These are phyloP conservation scores for Prunus mira DNA, from an alignment of 306 rosid genomes.

Conservation along the genomic window DNA sequence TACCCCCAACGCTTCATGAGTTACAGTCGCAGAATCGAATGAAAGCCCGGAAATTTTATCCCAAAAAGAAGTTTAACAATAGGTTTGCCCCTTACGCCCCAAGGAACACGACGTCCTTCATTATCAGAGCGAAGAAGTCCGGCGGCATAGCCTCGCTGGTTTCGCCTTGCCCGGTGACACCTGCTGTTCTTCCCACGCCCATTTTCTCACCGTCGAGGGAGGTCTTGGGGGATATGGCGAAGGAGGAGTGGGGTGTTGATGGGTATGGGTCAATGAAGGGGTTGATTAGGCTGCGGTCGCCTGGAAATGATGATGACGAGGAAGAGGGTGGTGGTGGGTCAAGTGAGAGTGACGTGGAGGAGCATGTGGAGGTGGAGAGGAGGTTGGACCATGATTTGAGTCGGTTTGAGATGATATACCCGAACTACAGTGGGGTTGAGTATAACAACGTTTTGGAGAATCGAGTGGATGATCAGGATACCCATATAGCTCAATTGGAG, in stretches of 20 bases:
- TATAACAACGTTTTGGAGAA: conserved; percentile 74
- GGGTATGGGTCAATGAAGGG: conserved; percentile 89
- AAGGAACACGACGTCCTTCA: conserved; percentile 68
- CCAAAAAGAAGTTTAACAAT: conserved; percentile 50
- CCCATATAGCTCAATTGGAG: conserved; percentile 86
- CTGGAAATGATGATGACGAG: conserved; percentile 34
- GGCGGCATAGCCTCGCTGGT: conserved; percentile 79
- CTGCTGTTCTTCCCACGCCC: conserved; percentile 84
- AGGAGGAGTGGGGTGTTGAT: conserved; percentile 83
- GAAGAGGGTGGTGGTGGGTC: conserved; percentile 57
- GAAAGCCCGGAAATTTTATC: conserved; percentile 54
- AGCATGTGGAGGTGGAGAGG: conserved; percentile 89
- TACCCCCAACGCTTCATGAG: conserved; percentile 74
- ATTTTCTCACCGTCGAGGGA: conserved; percentile 59
- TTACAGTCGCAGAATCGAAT: conserved; percentile 77
- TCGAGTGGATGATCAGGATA: conserved; percentile 93
- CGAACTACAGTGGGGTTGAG: conserved; percentile 67
- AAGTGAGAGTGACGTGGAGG: conserved; percentile 85
- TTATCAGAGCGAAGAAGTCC: conserved; percentile 61
- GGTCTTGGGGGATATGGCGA: conserved; percentile 60
- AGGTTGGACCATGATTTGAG: conserved; percentile 94
- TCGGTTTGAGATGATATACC: conserved; percentile 85
- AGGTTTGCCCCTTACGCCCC: conserved; percentile 85
- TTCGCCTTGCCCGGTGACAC: conserved; percentile 84
- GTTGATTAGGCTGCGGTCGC: conserved; percentile 61